phyloP scores from a whole-genome alignment of 2,329 filamentous ascomycete species.

The Alternaria gaisen region DNA sequence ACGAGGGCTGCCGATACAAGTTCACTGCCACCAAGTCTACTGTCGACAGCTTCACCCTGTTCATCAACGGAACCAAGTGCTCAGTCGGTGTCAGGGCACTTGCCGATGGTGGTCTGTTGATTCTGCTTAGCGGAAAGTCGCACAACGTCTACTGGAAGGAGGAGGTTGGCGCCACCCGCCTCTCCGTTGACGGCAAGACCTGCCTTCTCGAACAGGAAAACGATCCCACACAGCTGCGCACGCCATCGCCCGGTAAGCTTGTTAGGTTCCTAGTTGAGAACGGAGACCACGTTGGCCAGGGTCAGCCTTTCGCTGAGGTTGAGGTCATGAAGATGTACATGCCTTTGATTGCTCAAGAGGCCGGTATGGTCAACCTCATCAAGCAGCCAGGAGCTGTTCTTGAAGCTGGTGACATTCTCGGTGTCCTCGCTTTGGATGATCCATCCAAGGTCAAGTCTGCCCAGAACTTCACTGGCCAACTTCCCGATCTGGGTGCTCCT shows the following conservation, averaged over 20 bases:
- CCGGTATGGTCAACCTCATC: slow-evolving; percentile 96
- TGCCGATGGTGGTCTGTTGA: slow-evolving; percentile 90
- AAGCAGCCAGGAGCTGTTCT: slow-evolving; percentile 99
- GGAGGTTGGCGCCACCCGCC: slow-evolving; percentile 91
- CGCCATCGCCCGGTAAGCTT: slow-evolving; percentile 94
- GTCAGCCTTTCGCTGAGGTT: slow-evolving; percentile 93
- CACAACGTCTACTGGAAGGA: slow-evolving; percentile 99
- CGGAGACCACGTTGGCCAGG: slow-evolving; percentile 89
- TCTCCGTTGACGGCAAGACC: slow-evolving; percentile 98
- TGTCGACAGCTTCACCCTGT: slow-evolving; percentile 92
- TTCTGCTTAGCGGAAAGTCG: slow-evolving; percentile 88
- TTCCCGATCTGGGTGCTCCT: slow-evolving; percentile 85
- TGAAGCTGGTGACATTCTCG: slow-evolving; percentile 97
- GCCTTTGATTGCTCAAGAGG: slow-evolving; percentile 93
- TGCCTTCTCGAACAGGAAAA: slow-evolving; percentile 98
- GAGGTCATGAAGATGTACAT: slow-evolving; percentile 99
- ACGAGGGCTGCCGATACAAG: slow-evolving; percentile 95
- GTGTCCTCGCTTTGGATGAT: slow-evolving; percentile 93
- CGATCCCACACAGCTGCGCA: slow-evolving; percentile 94
- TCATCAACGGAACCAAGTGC: slow-evolving; percentile 98
- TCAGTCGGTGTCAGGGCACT: slow-evolving; percentile 91
- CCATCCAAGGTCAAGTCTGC: slow-evolving; percentile 96
- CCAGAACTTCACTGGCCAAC: slow-evolving; percentile 88
- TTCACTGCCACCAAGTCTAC: slow-evolving; percentile 96
- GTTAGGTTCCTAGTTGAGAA: slow-evolving; percentile 98